Evolutionary conservation across 768 basidiomycete species (phyloP).

Genomic region (Boletus sensibilis): DNA sequence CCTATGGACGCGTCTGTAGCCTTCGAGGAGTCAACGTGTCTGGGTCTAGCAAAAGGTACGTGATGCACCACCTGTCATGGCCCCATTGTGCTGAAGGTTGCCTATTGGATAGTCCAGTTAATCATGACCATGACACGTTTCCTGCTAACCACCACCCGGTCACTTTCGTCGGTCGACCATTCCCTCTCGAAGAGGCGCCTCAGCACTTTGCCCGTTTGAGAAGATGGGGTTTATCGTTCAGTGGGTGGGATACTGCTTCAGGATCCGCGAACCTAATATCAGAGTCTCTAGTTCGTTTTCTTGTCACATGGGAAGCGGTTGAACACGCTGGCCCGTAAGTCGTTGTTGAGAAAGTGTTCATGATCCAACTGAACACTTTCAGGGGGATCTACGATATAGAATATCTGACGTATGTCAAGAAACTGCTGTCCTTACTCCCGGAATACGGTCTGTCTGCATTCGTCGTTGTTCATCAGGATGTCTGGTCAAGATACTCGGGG

Average conservation of each 20-base stretch:
- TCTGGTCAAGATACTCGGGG: slow-evolving; percentile 93
- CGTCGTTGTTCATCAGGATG: slow-evolving; percentile 88
- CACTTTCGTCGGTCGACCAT: slow-evolving; percentile 89
- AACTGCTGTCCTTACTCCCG: slow-evolving; percentile 66
- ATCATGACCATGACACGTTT: slow-evolving; percentile 67
- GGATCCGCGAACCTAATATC: background rate
- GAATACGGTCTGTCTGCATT: slow-evolving; percentile 72
- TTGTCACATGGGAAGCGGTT: slow-evolving; percentile 96
- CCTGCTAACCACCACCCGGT: slow-evolving; percentile 62
- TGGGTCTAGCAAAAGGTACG: slow-evolving; percentile 77
- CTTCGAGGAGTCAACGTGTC: slow-evolving; percentile 86
- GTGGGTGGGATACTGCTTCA: slow-evolving; percentile 44
- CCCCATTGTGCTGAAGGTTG: slow-evolving; percentile 21
- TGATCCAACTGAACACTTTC: background rate
- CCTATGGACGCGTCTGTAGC: slow-evolving; percentile 73
- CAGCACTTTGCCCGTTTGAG: slow-evolving; percentile 78
- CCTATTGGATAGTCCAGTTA: slow-evolving; percentile 50
- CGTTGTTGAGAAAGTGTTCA: background rate
- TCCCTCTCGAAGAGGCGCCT: slow-evolving; percentile 84
- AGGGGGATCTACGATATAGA: slow-evolving; percentile 84
- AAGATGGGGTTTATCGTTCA: slow-evolving; percentile 85
- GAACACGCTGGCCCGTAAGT: slow-evolving; percentile 92
- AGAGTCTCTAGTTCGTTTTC: slow-evolving; percentile 67
- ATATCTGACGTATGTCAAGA: slow-evolving; percentile 77
- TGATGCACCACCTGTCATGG: background rate